phyloP scores from a whole-genome alignment of 2,329 filamentous ascomycete species.

The Lachnellula occidentalis region DNA sequence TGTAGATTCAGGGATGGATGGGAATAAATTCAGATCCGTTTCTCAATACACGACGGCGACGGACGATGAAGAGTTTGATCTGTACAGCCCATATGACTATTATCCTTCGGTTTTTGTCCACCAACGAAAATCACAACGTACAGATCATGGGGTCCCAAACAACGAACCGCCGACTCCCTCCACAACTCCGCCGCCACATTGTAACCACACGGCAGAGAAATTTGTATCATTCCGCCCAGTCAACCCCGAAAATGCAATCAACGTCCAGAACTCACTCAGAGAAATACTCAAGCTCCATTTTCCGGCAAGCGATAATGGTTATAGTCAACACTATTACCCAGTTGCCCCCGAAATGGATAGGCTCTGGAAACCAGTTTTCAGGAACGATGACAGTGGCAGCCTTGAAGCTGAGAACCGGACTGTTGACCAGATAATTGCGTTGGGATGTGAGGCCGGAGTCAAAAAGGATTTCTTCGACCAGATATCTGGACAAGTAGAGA shows the following conservation, averaged over 20 bases:
- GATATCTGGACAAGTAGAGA: conserved; percentile 49
- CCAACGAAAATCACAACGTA: neutral
- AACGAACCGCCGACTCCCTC: conserved; percentile 3
- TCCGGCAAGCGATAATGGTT: conserved; percentile 41
- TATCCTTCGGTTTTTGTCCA: conserved; percentile 3
- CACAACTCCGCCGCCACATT: neutral
- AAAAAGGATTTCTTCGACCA: conserved; percentile 43
- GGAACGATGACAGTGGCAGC: conserved; percentile 16
- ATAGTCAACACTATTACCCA: conserved; percentile 44
- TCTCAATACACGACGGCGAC: conserved; percentile 11
- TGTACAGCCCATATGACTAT: conserved; percentile 6
- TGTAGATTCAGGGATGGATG: neutral
- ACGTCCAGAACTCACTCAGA: conserved; percentile 52
- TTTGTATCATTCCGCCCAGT: conserved; percentile 19
- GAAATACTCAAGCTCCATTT: conserved; percentile 47
- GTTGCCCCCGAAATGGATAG: conserved; percentile 43
- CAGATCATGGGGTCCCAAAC: neutral
- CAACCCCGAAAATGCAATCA: conserved; percentile 36
- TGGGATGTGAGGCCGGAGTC: conserved; percentile 52
- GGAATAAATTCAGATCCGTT: neutral
- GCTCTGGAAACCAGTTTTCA: conserved; percentile 31
- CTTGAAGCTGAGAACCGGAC: conserved; percentile 32
- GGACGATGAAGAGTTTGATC: conserved; percentile 11
- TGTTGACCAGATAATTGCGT: conserved; percentile 54
- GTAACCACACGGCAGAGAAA: conserved; percentile 7